phyloP scores from a whole-genome alignment of 805 yeast species.

The Wickerhamomyces strasburgensis region DNA sequence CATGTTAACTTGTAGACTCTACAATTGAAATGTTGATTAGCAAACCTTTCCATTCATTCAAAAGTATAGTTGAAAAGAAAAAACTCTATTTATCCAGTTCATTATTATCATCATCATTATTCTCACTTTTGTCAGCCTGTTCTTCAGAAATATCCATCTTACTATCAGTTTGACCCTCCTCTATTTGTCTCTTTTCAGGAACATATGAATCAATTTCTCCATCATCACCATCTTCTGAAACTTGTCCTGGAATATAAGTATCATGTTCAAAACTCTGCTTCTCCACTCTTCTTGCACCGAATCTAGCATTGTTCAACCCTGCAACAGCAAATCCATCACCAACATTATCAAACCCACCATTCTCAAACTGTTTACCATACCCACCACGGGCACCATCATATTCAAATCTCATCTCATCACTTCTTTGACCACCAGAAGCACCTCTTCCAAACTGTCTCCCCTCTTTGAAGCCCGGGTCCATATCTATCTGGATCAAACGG shows the following conservation, averaged over 20 bases:
- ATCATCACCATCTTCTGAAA: conserved; percentile 4
- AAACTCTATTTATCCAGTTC: too few species aligned
- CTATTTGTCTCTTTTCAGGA: too few species aligned
- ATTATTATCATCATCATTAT: not conserved
- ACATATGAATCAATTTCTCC: too few species aligned
- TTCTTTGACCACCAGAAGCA: conserved; percentile 83
- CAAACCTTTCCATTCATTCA: too few species aligned
- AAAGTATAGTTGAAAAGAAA: too few species aligned
- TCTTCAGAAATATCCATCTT: not conserved
- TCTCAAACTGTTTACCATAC: conserved; percentile 25
- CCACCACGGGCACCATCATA: conserved; percentile 46
- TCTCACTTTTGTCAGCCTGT: not conserved
- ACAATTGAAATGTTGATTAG: too few species aligned
- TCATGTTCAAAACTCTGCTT: conserved; percentile 8
- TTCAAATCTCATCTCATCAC: conserved; percentile 57
- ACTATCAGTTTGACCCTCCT: too few species aligned
- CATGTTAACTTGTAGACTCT: too few species aligned
- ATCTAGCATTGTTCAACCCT: conserved; percentile 20
- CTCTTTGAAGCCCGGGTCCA: conserved; percentile 94
- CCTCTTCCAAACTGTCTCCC: conserved; percentile 98
- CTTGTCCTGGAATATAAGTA: not conserved
- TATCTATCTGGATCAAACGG: conserved; percentile 73
- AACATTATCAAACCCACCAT: conserved; percentile 19
- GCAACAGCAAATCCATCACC: not conserved
- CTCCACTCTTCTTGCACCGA: conserved; percentile 28